Evolutionary conservation across 768 basidiomycete species (phyloP), one percentile per base, ranked within the genome.

Genomic region (Chalciporus piperatus): DNA sequence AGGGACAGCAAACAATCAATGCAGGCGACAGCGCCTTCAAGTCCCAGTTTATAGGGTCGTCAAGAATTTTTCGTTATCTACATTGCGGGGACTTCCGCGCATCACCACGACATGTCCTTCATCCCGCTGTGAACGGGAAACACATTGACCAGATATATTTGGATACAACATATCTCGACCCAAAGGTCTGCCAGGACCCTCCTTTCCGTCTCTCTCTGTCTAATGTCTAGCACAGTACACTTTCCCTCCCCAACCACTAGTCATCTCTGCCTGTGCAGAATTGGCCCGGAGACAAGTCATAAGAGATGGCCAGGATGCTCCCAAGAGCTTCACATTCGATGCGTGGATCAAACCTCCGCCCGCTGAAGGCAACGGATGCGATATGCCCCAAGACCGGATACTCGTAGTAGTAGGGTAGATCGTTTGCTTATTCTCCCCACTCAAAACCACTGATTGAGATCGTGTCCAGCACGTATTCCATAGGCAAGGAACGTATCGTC

Each of bases 21-120:
- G 91, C 92, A 0, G 95, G 94, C 0, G 93, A 96, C 64, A 89
- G 86, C 50, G 71, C 73, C 4, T 89, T 84, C 74, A 83, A 79
- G 54, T 89, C 88, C 0, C 72, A 80, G 0, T 83, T 75, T 50
- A 76, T 96, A 13, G 92, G 91, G 4, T 83, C 87, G 2, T 66
- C 75, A 30, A 79, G 76, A 52, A 71, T 76, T 1, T 98, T 93
- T 67, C 80, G 92, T 33, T 98, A 98, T 65, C 76, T 99, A 6
- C 97, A 99, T 63, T 98, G 97, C 57, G 97, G 97, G 0, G 96
- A 92, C 64, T 92, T 92, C 59, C 80, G 90, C 35, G 96, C 96
- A 2, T 93, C 87, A 19, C 97, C 97, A 0, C 77, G 78, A 42
- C 94, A 97, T 69, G 80, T 91, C 19, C 62, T 87, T 10, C 97